A percentile compares a stretch with the other conserved stretches of the same genome.
phyloP scores from a whole-genome alignment of 495 filamentous ascomycete species.

The Penicillium nucicola region DNA sequence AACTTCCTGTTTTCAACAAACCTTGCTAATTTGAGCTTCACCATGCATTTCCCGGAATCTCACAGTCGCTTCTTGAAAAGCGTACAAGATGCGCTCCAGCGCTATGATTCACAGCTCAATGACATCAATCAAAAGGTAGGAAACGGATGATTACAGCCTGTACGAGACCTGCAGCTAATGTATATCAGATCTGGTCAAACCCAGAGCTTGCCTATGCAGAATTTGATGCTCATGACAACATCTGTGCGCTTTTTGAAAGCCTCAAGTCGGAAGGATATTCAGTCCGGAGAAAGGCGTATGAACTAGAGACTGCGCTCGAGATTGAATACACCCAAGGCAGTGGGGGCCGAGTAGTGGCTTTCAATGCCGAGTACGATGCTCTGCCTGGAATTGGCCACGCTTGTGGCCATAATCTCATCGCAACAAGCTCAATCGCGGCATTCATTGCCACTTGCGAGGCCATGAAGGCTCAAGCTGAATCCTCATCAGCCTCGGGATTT shows the following conservation, averaged over 20 bases:
- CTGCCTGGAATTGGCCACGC: conserved; percentile 47
- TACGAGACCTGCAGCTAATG: background rate
- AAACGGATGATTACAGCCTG: background rate
- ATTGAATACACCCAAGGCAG: conserved; percentile 47
- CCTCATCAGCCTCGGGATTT: conserved; percentile 16
- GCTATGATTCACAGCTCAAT: conserved; percentile 34
- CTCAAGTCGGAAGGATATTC: conserved; percentile 25
- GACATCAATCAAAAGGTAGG: conserved; percentile 47
- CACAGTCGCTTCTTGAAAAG: conserved; percentile 25
- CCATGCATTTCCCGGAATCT: conserved; percentile 26
- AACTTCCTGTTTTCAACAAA: too few species aligned
- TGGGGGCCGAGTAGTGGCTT: conserved; percentile 48
- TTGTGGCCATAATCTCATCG: conserved; percentile 49
- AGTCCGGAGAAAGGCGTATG: conserved; percentile 46
- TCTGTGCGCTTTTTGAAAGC: conserved; percentile 44
- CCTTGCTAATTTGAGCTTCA: background rate
- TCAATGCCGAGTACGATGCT: conserved; percentile 59
- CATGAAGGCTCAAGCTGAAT: conserved; percentile 23
- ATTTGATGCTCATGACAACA: conserved; percentile 48
- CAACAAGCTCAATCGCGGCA: conserved; percentile 42
- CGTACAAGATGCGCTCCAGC: conserved; percentile 27
- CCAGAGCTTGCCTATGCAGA: conserved; percentile 56
- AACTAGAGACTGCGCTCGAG: conserved; percentile 54
- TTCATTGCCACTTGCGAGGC: conserved; percentile 39
- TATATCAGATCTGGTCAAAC: conserved; percentile 42